Evolutionary conservation across 106 monocot species (phyloP).

Genomic region (Apostasia shenzhenica): DNA sequence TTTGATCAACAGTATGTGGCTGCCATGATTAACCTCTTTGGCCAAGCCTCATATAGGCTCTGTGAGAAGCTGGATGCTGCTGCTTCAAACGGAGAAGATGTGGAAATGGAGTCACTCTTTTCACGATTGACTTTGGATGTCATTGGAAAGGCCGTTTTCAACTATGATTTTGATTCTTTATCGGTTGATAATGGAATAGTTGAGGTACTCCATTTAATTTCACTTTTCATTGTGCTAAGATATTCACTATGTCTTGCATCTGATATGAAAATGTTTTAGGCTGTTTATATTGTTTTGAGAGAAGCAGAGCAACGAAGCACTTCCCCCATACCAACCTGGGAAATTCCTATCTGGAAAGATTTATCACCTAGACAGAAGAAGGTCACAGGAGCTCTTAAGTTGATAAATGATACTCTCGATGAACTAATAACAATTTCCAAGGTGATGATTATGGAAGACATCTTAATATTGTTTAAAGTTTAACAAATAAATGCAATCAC

Average conservation of each 20-base stretch:
- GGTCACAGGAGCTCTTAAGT: slow-evolving; percentile 64
- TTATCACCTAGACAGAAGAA: slow-evolving; percentile 89
- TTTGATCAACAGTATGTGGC: slow-evolving; percentile 62
- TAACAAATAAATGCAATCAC: too few species aligned
- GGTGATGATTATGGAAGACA: slow-evolving; percentile 27
- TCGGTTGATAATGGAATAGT: slow-evolving; percentile 83
- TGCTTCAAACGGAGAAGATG: slow-evolving; percentile 73
- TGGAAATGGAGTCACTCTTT: slow-evolving; percentile 97
- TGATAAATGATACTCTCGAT: slow-evolving; percentile 74
- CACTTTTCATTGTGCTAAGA: not conserved
- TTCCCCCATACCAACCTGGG: slow-evolving; percentile 91
- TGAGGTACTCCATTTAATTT: slow-evolving; percentile 39
- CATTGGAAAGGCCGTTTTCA: slow-evolving; percentile 94
- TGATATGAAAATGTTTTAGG: slow-evolving; percentile 23
- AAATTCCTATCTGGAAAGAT: slow-evolving; percentile 98
- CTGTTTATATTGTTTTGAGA: slow-evolving; percentile 70
- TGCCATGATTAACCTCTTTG: slow-evolving; percentile 79
- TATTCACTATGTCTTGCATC: not conserved
- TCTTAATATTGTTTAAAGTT: too few species aligned
- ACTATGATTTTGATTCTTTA: slow-evolving; percentile 98
- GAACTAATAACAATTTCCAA: slow-evolving; percentile 82
- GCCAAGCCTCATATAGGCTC: slow-evolving; percentile 65
- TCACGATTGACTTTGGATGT: slow-evolving; percentile 87
- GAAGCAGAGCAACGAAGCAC: slow-evolving; percentile 93
- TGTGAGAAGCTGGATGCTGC: slow-evolving; percentile 84